These are phyloP conservation scores for Pistacia atlantica DNA, from an alignment of 345 rosid genomes.

Conservation along the genomic window DNA sequence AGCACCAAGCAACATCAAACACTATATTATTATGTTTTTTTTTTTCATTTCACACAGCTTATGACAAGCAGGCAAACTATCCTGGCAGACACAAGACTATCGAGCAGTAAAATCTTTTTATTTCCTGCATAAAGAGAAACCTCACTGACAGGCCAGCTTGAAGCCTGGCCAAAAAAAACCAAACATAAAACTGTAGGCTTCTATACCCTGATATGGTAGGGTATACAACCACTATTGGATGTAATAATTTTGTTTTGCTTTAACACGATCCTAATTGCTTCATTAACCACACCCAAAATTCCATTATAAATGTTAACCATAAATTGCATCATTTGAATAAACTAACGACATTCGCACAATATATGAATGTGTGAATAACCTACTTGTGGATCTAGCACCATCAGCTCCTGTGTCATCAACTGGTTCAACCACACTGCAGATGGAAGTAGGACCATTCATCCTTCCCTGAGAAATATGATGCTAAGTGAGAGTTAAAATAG, in stretches of 20 bases:
- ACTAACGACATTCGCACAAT: background rate
- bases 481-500: background rate
- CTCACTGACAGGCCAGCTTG: background rate
- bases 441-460: conserved; percentile 16
- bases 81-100: background rate
- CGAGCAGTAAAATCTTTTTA: background rate
- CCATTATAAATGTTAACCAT: background rate
- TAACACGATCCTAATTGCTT: background rate
- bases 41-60: background rate
- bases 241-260: background rate
- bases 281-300: background rate
- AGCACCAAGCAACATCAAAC: background rate
- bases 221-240: background rate
- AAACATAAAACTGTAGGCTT: background rate
- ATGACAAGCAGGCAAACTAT: background rate
- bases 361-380: conserved; percentile 17
- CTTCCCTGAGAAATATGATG: conserved; percentile 31
- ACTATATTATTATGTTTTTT: background rate
- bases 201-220: background rate
- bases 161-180: conserved; percentile 2
- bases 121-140: background rate
- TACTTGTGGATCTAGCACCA: conserved; percentile 45
- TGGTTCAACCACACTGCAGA: conserved; percentile 25
- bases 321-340: background rate
- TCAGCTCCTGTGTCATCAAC: conserved; percentile 35